Base-by-base conservation (phyloP, 2,329 filamentous ascomycete species). In the Chaetomiaceae sp. region DNA sequence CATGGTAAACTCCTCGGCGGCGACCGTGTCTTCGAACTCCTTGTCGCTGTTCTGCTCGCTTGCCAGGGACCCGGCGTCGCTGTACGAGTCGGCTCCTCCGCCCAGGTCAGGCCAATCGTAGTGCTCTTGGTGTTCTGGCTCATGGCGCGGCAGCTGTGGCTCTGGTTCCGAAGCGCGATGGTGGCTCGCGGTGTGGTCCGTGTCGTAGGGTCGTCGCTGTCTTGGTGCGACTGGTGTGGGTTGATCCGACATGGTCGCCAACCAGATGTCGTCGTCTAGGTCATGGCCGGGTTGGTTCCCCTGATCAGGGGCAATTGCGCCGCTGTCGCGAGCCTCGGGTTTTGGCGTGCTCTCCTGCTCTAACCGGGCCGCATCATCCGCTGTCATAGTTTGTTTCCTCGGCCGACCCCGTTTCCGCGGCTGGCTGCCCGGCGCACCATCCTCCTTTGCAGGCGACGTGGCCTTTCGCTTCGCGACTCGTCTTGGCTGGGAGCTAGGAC, bases 1-100 rank as follows among this genome's bases (percentile, higher is more conserved):
- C 78, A 82, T 82, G 63, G 79, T 82, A 57, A 82, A 82, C 36
- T 78, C 76, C 55, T 82, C 79, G 2, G 69, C 69, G 53, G 62
- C 58, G 33, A 63, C 47, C 6, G 62, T 64, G 37, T 65, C 58
- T 17, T 65, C 57, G 1, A 48, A 29, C 8, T 56, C 74, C n/a
- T 77, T 72, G 4, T 72, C 71, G 43, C 77, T 71, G 0, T 72
- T 78, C 46, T 79, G 70, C 29, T 71, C 56, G 47, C 59, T 58
- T 5, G 39, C 25, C 5, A 55, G 11, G 57, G 61, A 66, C 31
- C 58, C 63, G 12, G 47, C 51, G 9, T 68, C 66, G 34, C 65
- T 69, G 46, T 63, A 53, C 3, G 59, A 60, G 8, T 62, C 62
- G 19, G 37, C 45, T 47, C 60, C 51, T 25, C 52, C 36, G 59